Conservation (phyloP, 345 rosid species). For the Linum lewisii region DNA sequence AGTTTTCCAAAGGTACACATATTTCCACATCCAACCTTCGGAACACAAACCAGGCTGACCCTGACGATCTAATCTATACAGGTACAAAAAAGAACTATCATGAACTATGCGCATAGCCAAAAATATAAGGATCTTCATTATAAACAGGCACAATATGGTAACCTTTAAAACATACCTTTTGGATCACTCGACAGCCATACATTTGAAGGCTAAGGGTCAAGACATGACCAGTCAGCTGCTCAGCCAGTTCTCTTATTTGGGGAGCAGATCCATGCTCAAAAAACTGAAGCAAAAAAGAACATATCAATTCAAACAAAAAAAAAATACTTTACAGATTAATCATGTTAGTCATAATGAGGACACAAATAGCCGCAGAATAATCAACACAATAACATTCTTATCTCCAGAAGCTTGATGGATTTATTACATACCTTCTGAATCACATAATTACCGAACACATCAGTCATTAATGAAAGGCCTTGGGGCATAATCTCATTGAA, state of each 20-base stretch:
- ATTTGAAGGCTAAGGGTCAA: conserved; percentile 87
- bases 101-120: too few species aligned
- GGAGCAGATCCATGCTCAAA: conserved; percentile 88
- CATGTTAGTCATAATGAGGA: too few species aligned
- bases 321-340: too few species aligned
- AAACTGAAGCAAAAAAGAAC: conserved; percentile 41
- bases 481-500: conserved; percentile 84
- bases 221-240: conserved; percentile 70
- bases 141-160: background rate
- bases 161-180: conserved; percentile 44
- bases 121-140: background rate
- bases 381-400: background rate
- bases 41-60: too few species aligned
- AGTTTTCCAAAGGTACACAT: too few species aligned
- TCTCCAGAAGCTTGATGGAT: background rate
- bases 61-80: too few species aligned
- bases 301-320: background rate
- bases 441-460: conserved; percentile 93
- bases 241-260: conserved; percentile 77
- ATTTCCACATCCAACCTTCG: too few species aligned
- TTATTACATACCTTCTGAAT: conserved; percentile 64
- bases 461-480: conserved; percentile 79
- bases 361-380: background rate
- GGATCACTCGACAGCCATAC: conserved; percentile 98
- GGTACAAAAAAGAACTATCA: too few species aligned